These are phyloP conservation scores for Athelia sp. DNA, from an alignment of 1,284 basidiomycete genomes.

Conservation along the genomic window DNA sequence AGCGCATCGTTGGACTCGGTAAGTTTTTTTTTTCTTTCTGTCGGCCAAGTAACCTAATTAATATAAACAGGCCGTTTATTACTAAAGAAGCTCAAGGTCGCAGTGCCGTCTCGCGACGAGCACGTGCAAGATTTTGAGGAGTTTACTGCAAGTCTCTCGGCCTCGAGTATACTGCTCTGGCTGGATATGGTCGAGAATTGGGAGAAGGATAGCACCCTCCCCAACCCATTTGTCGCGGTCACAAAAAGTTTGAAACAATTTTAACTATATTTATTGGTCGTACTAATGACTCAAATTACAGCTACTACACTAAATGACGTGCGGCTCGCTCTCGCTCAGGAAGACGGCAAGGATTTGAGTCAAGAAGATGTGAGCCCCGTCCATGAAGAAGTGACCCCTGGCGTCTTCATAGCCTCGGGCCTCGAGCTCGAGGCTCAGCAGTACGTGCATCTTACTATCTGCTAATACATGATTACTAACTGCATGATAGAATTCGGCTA, in stretches of 20 bases:
- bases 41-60: too few relatives aligned
- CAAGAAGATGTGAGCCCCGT: conserved; percentile 1
- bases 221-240: conserved; percentile 11
- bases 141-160: too few relatives aligned
- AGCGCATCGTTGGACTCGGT: conserved; percentile 13
- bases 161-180: too few relatives aligned
- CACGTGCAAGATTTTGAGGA: too few relatives aligned
- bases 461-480: too few relatives aligned
- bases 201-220: not conserved
- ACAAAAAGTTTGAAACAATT: too few relatives aligned
- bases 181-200: too few relatives aligned
- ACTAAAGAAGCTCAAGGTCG: too few relatives aligned
- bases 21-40: not conserved
- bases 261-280: not conserved
- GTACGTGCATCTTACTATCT: conserved; percentile 8
- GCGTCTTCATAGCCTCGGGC: conserved; percentile 11
- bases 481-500: not conserved
- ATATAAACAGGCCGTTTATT: too few relatives aligned
- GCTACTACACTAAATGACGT: not conserved
- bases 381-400: conserved; percentile 7
- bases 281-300: not conserved
- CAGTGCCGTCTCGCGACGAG: too few relatives aligned
- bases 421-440: conserved; percentile 17
- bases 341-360: not conserved
- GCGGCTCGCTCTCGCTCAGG: not conserved